A percentile compares a stretch with the other conserved stretches of the same genome.
These are phyloP conservation scores for Globisporangium lucens DNA, from an alignment of 352 stramenopile species.

Conservation along the genomic window DNA sequence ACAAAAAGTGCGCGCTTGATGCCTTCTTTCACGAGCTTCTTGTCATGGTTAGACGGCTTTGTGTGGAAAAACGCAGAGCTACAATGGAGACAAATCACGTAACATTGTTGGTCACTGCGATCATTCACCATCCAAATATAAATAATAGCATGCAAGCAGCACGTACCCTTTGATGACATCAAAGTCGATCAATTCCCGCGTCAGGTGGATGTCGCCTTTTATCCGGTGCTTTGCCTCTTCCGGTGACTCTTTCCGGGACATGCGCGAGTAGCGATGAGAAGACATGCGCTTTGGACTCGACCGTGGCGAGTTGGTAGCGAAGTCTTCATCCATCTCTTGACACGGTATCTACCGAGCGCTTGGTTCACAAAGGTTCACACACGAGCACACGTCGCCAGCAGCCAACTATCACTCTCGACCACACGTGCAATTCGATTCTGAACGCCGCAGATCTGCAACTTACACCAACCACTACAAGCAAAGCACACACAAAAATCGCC, in stretches of 20 bases:
- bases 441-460: neutral
- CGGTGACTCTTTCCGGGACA: constrained; percentile 55
- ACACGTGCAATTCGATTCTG: neutral
- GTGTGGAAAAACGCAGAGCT: constrained; percentile 85
- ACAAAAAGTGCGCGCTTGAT: constrained; percentile 65
- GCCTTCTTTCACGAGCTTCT: constrained; percentile 73
- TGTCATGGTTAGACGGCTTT: constrained; percentile 79
- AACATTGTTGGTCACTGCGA: neutral
- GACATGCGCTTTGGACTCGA: constrained; percentile 23
- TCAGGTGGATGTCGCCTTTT: constrained; percentile 62
- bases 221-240: constrained; percentile 38
- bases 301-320: constrained; percentile 25
- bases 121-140: neutral
- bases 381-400: neutral
- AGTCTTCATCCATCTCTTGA: constrained; percentile 40
- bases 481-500: neutral
- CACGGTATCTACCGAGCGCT: constrained; percentile 7
- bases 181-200: constrained; percentile 82
- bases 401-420: neutral
- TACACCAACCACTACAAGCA: neutral
- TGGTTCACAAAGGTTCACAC: neutral
- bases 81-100: neutral
- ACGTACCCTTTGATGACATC: constrained; percentile 83
- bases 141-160: neutral
- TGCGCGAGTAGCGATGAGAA: constrained; percentile 23